Evolutionary conservation across 495 filamentous ascomycete genomes (phyloP), one percentile per base, ranked within the genome.

Genomic region (Hypoxylon fuscum): DNA sequence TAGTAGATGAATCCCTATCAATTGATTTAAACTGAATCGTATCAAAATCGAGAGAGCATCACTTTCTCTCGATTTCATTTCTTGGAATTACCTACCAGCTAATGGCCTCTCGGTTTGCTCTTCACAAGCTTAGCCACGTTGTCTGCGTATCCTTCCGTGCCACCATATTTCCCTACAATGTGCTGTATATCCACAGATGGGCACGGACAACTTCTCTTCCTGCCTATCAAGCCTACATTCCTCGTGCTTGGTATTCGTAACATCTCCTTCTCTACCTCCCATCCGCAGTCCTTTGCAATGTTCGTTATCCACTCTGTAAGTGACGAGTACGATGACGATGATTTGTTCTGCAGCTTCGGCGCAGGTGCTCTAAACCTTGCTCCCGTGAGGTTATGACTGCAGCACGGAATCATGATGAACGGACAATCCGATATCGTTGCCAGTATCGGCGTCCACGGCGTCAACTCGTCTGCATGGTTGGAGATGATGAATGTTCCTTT

Each of bases 381-480:
- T 0, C 96, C 95, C 2, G 87, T 85, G 0, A 98, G 85, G 25
- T 90, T 81, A 76, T 96, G 92, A 27, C 92, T 96, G 77, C 95
- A 98, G 76, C 95, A 98, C 1, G 95, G 95, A 34, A 98, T 96
- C 47, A 88, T 87, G 22, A 98, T 84, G 66, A 97, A 98, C 0
- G 93, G 90, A 45, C 83, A 88, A 12, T 82, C 65, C 15, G 90
- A 90, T 1, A 90, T 77, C 23, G 86, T 84, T 23, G 93, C 91
- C 40, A 98, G 83, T 27, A 97, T 82, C 1, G 95, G 96, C 1
- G 96, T 97, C 95, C 95, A 98, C 3, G 90, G 83, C 1, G 96
- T 98, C 9, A 98, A 80, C 74, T 98, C 92, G 71, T 98, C 95
- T 17, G 95, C 92, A 69, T 98, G 95, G 68, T 98, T 98, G 38